Evolutionary conservation across 2,329 filamentous ascomycete genomes (phyloP).

Genomic region (Cladosporium velox): DNA sequence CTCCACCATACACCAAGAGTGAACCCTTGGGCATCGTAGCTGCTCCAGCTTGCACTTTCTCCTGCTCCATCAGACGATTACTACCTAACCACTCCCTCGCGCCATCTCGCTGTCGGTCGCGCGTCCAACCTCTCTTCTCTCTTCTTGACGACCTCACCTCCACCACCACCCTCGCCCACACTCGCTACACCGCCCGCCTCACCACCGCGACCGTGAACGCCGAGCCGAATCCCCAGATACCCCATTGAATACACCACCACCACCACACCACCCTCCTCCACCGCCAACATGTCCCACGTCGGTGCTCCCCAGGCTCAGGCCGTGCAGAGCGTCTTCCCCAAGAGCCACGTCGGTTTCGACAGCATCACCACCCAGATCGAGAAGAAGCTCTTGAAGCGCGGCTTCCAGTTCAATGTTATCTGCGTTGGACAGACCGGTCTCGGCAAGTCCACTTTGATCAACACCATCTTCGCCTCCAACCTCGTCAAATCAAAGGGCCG

Average conservation of each 20-base stretch:
- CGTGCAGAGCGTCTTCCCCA: slow-evolving; percentile 68
- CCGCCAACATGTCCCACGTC: slow-evolving; percentile 17
- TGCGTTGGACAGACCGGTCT: slow-evolving; percentile 98
- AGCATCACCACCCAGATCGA: slow-evolving; percentile 99
- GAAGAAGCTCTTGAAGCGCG: slow-evolving; percentile 98
- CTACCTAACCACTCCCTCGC: not conserved
- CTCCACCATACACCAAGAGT: slow-evolving; percentile 6
- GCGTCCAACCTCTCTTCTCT: not conserved
- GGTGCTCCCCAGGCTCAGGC: slow-evolving; percentile 41
- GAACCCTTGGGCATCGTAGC: slow-evolving; percentile 17
- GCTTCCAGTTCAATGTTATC: slow-evolving; percentile 99
- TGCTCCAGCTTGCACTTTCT: slow-evolving; percentile 18
- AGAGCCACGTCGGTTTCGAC: slow-evolving; percentile 99
- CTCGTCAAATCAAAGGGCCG: slow-evolving; percentile 98
- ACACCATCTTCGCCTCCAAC: slow-evolving; percentile 99
- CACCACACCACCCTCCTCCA: not conserved
- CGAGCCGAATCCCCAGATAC: slow-evolving; percentile 16
- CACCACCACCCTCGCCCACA: not conserved
- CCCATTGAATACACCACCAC: slow-evolving; percentile 3
- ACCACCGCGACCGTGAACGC: slow-evolving; percentile 17
- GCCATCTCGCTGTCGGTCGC: slow-evolving; percentile 15
- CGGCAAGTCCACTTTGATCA: slow-evolving; percentile 98
- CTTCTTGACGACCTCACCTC: slow-evolving; percentile 3
- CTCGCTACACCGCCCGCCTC: slow-evolving; percentile 9
- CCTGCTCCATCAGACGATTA: not conserved